These are phyloP conservation scores for Colletotrichum camelliae DNA, from an alignment of 2,329 filamentous ascomycete species.

Conservation along the genomic window DNA sequence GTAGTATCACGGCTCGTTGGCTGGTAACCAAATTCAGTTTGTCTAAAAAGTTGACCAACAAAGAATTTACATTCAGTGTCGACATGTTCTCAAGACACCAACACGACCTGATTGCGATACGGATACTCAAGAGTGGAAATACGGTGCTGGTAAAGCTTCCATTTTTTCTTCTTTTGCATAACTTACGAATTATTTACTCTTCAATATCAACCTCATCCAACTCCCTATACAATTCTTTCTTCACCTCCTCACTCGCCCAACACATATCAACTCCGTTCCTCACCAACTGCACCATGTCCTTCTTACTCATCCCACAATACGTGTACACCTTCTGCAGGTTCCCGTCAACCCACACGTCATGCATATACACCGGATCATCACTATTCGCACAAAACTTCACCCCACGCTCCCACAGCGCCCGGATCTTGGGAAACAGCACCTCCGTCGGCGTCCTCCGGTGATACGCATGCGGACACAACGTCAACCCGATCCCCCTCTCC, in stretches of 20 bases:
- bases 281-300: conserved; percentile 46
- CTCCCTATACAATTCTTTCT: conserved; percentile 31
- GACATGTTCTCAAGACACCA: no score
- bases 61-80: no score
- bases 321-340: conserved; percentile 49
- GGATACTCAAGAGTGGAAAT: no score
- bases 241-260: conserved; percentile 48
- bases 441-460: conserved; percentile 46
- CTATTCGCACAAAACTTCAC: conserved; percentile 76
- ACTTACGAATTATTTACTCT: not conserved
- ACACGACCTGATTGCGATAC: no score
- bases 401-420: conserved; percentile 65
- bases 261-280: conserved; percentile 49
- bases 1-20: no score
- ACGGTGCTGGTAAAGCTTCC: no score
- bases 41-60: no score
- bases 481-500: conserved; percentile 63
- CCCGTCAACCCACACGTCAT: conserved; percentile 53
- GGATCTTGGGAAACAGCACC: conserved; percentile 53
- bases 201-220: conserved; percentile 23
- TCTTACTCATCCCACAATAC: conserved; percentile 43
- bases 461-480: conserved; percentile 67
- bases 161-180: no score
- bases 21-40: no score
- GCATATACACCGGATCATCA: conserved; percentile 73